A percentile compares a stretch with the other conserved stretches of the same genome.
These are phyloP conservation scores for Ogataea neopini DNA, from an alignment of 805 yeast species.

Conservation along the genomic window DNA sequence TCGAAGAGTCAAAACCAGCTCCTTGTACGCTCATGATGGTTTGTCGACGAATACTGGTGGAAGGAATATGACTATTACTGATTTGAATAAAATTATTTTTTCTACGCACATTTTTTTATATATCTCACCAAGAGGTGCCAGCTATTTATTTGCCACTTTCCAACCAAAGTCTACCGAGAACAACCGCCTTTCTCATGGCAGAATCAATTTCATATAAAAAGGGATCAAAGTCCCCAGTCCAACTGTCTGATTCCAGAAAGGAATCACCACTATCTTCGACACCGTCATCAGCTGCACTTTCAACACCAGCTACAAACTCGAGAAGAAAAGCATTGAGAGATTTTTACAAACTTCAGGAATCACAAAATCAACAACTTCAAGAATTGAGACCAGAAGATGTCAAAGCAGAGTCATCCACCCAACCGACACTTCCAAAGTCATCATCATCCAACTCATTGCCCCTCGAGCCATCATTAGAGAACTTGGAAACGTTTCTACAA, in stretches of 20 bases:
- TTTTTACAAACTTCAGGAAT: slow-evolving; percentile 41
- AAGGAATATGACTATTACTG: too few species aligned
- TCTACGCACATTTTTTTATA: neutral
- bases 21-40: slow-evolving; percentile 8
- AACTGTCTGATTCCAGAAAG: neutral
- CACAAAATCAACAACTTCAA: slow-evolving; percentile 25
- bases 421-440: neutral
- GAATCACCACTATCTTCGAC: neutral
- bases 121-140: neutral
- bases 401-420: neutral
- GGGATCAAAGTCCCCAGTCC: slow-evolving; percentile 1
- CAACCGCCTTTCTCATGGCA: slow-evolving; percentile 17
- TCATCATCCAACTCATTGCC: neutral
- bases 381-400: slow-evolving; percentile 7
- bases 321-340: slow-evolving; percentile 45
- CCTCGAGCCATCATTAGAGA: slow-evolving; percentile 24
- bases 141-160: neutral
- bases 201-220: slow-evolving; percentile 24
- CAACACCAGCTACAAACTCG: slow-evolving; percentile 21
- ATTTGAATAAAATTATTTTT: neutral
- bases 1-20: slow-evolving; percentile 23
- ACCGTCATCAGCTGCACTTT: slow-evolving; percentile 6
- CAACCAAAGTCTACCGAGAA: too few species aligned
- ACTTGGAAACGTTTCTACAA: slow-evolving; percentile 35
- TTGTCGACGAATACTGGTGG: too few species aligned